Evolutionary conservation across 805 yeast species (phyloP), one percentile per base, ranked within the genome.

Genomic region (Suhomyces prunicola): DNA sequence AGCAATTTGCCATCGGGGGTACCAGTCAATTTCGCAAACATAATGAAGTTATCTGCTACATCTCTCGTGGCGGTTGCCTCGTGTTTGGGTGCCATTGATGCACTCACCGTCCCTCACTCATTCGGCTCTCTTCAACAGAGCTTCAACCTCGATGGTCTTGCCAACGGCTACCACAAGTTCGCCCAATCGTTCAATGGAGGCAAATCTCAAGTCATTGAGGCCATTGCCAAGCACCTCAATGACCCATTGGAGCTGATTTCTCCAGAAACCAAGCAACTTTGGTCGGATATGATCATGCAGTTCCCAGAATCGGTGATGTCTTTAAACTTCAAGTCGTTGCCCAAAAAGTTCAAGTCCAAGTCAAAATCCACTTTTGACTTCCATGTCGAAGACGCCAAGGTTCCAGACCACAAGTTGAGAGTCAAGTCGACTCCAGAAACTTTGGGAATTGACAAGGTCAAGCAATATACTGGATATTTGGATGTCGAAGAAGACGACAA

Each of bases 401-500:
- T 75, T 48, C 73, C 77, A 12, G 72, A 77, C 65, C 78, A 86
- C 68, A 71, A 80, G 55, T 74, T 88, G 70, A 83, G 93, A 65
- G 82, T 84, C 60, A 75, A 74, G 62, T 66, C 78, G 31, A 73
- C 80, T 57, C 96, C 96, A 12, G 76, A 78, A 57, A 76, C 72
- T 39, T 79, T 92, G 59, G 96, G 96, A 15, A 73, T 92, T 53
- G 97, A 93, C 72, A 70, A 78, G 5, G 96, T 90, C 48, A 83
- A 86, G 65, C 97, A 90, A 70, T 86, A 82, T 67, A 78, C 92
- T 36, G 97, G 97, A 50, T 90, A 90, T 70, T 81, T 90, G 66
- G 97, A 90, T 69, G 83, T 88, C 49, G 82, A 78, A 54, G 86
- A 84, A 48, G 90, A 85, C 60, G 97, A 90, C 59, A 92, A 91